phyloP scores from a whole-genome alignment of 2,329 filamentous ascomycete species.

The Elsinoe batatas region DNA sequence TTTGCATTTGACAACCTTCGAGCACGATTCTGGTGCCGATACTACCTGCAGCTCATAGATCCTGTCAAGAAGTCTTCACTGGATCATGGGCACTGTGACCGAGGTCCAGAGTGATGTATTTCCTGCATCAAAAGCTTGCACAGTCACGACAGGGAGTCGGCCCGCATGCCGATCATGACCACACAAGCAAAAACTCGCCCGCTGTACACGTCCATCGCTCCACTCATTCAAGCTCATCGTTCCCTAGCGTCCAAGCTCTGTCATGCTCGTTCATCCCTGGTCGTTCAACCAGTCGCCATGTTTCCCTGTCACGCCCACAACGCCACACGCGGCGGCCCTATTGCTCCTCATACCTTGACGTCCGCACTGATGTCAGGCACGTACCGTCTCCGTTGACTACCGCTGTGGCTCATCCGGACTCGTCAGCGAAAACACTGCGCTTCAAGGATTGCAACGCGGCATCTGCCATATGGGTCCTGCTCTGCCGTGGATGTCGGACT shows the following conservation, averaged over 20 bases:
- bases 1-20: too few relatives aligned
- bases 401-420: background rate
- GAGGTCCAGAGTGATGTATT: background rate
- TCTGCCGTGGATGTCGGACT: background rate
- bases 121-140: background rate
- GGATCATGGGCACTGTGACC: too few relatives aligned
- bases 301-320: conserved; percentile 6
- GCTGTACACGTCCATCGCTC: background rate
- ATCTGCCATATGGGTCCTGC: background rate
- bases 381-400: background rate
- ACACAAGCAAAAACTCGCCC: background rate
- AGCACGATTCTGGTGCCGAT: too few relatives aligned
- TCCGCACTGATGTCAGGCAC: background rate
- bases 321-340: background rate
- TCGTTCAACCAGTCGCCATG: conserved; percentile 10
- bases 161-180: conserved; percentile 10
- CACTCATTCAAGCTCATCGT: conserved; percentile 5
- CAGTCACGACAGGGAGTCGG: background rate
- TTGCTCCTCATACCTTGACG: background rate
- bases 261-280: background rate
- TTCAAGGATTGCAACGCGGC: background rate
- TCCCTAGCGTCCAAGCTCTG: background rate
- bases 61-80: too few relatives aligned
- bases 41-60: too few relatives aligned
- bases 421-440: background rate